These are phyloP conservation scores for Podosphaera aphanis DNA, from an alignment of 2,329 filamentous ascomycete genomes.

Conservation along the genomic window DNA sequence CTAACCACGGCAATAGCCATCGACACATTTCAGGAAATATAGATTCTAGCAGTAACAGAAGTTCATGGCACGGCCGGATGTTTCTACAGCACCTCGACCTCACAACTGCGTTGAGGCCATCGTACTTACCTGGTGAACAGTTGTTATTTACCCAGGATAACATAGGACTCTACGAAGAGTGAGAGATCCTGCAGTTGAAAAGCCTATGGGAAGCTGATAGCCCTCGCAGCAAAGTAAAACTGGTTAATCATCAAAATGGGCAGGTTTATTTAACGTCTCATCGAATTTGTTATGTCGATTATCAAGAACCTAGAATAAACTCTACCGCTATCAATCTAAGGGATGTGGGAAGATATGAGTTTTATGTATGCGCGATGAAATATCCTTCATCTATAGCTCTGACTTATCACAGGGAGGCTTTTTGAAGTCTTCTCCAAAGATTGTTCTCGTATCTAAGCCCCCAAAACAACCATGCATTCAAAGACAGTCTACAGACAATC, in stretches of 20 bases:
- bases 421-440: constrained; percentile 80
- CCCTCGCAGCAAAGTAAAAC: constrained; percentile 60
- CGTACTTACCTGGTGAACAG: constrained; percentile 78
- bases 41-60: no score
- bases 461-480: constrained; percentile 39
- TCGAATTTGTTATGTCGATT: constrained; percentile 84
- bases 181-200: not conserved
- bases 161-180: constrained; percentile 95
- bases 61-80: constrained; percentile 47
- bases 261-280: constrained; percentile 94
- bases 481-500: constrained; percentile 25
- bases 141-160: constrained; percentile 93
- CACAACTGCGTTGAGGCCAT: constrained; percentile 84
- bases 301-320: constrained; percentile 59
- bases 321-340: constrained; percentile 73
- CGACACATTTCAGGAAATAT: no score
- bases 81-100: constrained; percentile 90
- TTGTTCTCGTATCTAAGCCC: constrained; percentile 69
- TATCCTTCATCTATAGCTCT: not conserved
- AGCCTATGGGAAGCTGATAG: not conserved
- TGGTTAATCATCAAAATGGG: constrained; percentile 80
- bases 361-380: constrained; percentile 36
- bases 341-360: constrained; percentile 74
- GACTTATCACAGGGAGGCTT: constrained; percentile 46
- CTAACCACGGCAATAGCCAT: not conserved